A percentile compares a stretch with the other conserved stretches of the same genome.
These are phyloP conservation scores for Priceomyces haplophilus DNA, from an alignment of 805 yeast genomes.

Conservation along the genomic window DNA sequence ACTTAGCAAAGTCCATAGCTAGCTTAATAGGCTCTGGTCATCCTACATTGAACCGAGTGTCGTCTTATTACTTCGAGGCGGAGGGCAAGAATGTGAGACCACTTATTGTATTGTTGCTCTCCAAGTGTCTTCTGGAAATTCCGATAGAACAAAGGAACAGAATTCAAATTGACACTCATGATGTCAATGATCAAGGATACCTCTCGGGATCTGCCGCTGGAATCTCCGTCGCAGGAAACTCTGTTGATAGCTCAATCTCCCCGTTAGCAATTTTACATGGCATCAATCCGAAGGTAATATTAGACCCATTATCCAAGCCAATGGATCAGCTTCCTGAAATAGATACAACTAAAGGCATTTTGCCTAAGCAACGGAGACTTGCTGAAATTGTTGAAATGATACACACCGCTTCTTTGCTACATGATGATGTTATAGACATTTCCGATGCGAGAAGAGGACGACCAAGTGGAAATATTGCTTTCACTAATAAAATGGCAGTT, in stretches of 20 bases:
- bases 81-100: conserved; percentile 97
- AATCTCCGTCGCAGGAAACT: conserved; percentile 57
- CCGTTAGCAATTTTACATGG: conserved; percentile 87
- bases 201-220: conserved; percentile 55
- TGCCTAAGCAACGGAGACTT: conserved; percentile 91
- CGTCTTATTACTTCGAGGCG: conserved; percentile 92
- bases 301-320: conserved; percentile 82
- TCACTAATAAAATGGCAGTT: conserved; percentile 95
- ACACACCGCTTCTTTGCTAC: conserved; percentile 92
- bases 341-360: conserved; percentile 65
- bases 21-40: conserved; percentile 87
- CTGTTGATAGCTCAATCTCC: conserved; percentile 62
- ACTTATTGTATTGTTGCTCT: conserved; percentile 74
- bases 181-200: conserved; percentile 64
- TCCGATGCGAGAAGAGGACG: conserved; percentile 86
- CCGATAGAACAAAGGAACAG: conserved; percentile 68
- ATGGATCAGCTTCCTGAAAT: conserved; percentile 65
- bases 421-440: conserved; percentile 94
- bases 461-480: conserved; percentile 89
- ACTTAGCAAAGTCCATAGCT: conserved; percentile 83
- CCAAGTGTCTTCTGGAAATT: conserved; percentile 75
- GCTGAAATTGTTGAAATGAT: conserved; percentile 99
- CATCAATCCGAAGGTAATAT: conserved; percentile 75
- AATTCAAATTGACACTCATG: conserved; percentile 56
- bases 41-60: conserved; percentile 85